Percentiles rank a stretch among this genome's conserved stretches.
Evolutionary conservation across 1,284 basidiomycete species (phyloP).

Genomic region (Puccinia hordei): DNA sequence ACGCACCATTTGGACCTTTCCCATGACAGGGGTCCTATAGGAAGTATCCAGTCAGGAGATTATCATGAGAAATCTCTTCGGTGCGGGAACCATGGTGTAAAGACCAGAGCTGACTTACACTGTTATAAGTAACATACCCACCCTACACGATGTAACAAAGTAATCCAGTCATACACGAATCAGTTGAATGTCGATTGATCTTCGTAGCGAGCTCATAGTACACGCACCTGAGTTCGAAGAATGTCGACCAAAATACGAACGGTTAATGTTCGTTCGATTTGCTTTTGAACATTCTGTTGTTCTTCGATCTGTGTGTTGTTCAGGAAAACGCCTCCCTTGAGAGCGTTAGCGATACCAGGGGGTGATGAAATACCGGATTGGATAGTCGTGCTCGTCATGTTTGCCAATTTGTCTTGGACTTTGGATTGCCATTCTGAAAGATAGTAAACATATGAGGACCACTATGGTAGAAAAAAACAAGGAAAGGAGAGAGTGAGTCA

Average conservation of each 20-base stretch:
- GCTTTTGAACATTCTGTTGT: slow-evolving; percentile 26
- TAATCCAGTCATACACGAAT: background rate
- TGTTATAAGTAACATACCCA: slow-evolving; percentile 41
- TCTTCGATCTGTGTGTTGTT: slow-evolving; percentile 32
- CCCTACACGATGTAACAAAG: background rate
- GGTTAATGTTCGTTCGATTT: slow-evolving; percentile 45
- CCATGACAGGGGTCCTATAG: slow-evolving; percentile 35
- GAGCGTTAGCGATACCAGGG: slow-evolving; percentile 25
- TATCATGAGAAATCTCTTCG: background rate
- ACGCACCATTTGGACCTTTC: slow-evolving; percentile 48
- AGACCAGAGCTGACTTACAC: background rate
- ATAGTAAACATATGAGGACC: slow-evolving; percentile 49
- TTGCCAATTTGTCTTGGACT: slow-evolving; percentile 50
- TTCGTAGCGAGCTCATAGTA: background rate
- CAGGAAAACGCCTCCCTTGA: slow-evolving; percentile 46
- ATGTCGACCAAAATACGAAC: slow-evolving; percentile 48
- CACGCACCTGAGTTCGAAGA: slow-evolving; percentile 43
- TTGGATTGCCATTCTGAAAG: slow-evolving; percentile 50
- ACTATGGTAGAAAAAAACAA: slow-evolving; percentile 1
- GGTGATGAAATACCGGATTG: slow-evolving; percentile 48
- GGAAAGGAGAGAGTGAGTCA: background rate
- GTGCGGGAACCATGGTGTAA: background rate
- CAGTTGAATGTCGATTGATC: background rate
- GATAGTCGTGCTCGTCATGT: slow-evolving; percentile 26
- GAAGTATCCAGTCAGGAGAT: too few relatives aligned